These are phyloP conservation scores for Beauveria sp. DNA, from an alignment of 2,329 filamentous ascomycete genomes.

Conservation along the genomic window DNA sequence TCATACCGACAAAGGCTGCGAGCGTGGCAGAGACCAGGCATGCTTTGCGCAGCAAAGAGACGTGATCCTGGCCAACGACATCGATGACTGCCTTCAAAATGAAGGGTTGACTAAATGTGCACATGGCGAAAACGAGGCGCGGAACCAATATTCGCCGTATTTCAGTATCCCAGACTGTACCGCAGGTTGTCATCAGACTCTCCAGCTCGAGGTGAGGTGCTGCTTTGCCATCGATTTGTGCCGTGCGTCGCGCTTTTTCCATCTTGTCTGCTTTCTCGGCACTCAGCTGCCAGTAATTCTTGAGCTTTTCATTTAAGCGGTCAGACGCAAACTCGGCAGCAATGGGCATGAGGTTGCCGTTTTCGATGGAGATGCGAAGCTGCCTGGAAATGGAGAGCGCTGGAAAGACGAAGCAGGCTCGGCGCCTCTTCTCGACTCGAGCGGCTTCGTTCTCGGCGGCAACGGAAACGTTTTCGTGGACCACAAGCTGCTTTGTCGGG, in stretches of 20 bases:
- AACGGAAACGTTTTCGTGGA: neutral
- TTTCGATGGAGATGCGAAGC: constrained; percentile 7
- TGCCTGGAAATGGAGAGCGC: neutral
- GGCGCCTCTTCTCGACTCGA: neutral
- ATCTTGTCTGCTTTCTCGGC: neutral
- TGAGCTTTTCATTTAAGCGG: constrained; percentile 2
- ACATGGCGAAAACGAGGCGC: neutral
- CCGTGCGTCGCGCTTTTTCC: neutral
- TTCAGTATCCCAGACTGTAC: neutral
- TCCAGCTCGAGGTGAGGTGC: neutral
- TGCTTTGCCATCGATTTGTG: neutral
- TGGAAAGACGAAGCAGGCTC: neutral
- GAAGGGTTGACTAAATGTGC: constrained; percentile 6
- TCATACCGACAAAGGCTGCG: neutral
- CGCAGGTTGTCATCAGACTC: neutral
- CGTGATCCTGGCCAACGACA: neutral
- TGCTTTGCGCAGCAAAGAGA: neutral
- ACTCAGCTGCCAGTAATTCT: neutral
- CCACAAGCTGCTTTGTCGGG: neutral
- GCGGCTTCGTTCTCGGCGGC: neutral
- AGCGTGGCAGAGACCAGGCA: neutral
- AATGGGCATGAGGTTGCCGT: constrained; percentile 8
- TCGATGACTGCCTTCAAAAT: constrained; percentile 1
- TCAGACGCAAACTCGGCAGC: neutral
- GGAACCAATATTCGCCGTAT: neutral